Evolutionary conservation across 2,329 filamentous ascomycete species (phyloP).

Genomic region (Acrodontium crateriforme): DNA sequence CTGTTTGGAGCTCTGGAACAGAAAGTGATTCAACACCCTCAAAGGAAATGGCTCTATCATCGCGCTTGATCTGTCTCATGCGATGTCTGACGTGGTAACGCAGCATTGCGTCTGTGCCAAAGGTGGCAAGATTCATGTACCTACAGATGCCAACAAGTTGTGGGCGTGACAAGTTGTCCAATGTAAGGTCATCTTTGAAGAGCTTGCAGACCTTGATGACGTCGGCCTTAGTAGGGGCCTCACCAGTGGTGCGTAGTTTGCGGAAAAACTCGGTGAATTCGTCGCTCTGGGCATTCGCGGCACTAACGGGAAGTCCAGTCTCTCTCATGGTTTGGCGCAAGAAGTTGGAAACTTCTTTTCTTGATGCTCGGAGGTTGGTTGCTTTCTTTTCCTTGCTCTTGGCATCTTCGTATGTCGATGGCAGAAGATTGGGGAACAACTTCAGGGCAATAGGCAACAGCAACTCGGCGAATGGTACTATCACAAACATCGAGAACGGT

Average conservation of each 20-base stretch:
- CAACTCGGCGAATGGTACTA: slow-evolving; percentile 90
- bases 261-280: slow-evolving; percentile 96
- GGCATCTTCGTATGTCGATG: slow-evolving; percentile 90
- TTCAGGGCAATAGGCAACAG: slow-evolving; percentile 82
- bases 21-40: slow-evolving; percentile 88
- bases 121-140: slow-evolving; percentile 95
- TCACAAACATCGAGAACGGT: slow-evolving; percentile 92
- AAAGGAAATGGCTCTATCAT: slow-evolving; percentile 85
- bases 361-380: slow-evolving; percentile 62
- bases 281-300: slow-evolving; percentile 72
- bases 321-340: slow-evolving; percentile 79
- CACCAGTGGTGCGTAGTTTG: slow-evolving; percentile 82
- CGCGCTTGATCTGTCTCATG: slow-evolving; percentile 98
- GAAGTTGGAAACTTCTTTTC: slow-evolving; percentile 88
- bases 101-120: slow-evolving; percentile 94
- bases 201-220: slow-evolving; percentile 99
- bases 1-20: slow-evolving; percentile 84
- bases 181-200: slow-evolving; percentile 92
- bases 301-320: slow-evolving; percentile 79
- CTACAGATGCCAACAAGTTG: slow-evolving; percentile 96
- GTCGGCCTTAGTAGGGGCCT: slow-evolving; percentile 74
- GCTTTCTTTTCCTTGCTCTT: slow-evolving; percentile 85
- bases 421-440: slow-evolving; percentile 92
- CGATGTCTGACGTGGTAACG: slow-evolving; percentile 93
- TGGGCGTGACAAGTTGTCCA: slow-evolving; percentile 91